A percentile compares a stretch with the other conserved stretches of the same genome.
phyloP scores from a whole-genome alignment of 2,329 filamentous ascomycete genomes.

The Alternaria gansuensis region DNA sequence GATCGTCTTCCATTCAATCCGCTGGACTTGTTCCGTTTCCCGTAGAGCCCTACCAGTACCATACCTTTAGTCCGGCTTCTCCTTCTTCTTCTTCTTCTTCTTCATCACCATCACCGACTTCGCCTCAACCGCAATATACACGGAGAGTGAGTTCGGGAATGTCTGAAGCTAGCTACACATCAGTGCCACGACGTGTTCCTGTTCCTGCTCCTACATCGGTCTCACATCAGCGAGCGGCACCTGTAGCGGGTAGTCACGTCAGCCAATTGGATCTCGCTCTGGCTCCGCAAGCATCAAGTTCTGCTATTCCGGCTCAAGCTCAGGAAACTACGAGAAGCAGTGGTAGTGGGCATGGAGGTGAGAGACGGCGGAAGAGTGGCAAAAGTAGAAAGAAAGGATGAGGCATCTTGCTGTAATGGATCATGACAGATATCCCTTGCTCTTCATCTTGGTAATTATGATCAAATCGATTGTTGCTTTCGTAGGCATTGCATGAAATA shows the following conservation, averaged over 20 bases:
- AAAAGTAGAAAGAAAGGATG: constrained; percentile 34
- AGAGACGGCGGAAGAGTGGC: constrained; percentile 38
- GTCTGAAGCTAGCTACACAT: constrained; percentile 38
- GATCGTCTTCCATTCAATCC: constrained; percentile 36
- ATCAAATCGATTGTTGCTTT: constrained; percentile 9
- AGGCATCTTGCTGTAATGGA: constrained; percentile 4
- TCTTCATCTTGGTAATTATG: constrained; percentile 5
- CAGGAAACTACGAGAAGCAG: constrained; percentile 28
- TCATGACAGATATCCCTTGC: constrained; percentile 2
- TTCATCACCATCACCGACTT: constrained; percentile 33
- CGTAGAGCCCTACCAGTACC: constrained; percentile 48
- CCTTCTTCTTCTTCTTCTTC: constrained; percentile 29
- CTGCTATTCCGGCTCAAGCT: constrained; percentile 20
- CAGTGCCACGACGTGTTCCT: constrained; percentile 51
- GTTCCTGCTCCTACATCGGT: constrained; percentile 29
- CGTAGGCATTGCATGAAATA: constrained; percentile 13
- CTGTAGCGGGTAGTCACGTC: constrained; percentile 25
- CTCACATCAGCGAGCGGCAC: constrained; percentile 25
- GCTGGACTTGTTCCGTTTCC: constrained; percentile 43
- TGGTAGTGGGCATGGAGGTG: constrained; percentile 36
- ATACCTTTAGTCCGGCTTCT: constrained; percentile 40
- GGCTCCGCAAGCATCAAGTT: constrained; percentile 19
- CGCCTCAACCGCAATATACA: constrained; percentile 41
- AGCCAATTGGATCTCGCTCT: constrained; percentile 38
- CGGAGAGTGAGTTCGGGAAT: constrained; percentile 38